These are phyloP conservation scores for Lineolata rhizophorae DNA, from an alignment of 495 filamentous ascomycete species.

Conservation along the genomic window DNA sequence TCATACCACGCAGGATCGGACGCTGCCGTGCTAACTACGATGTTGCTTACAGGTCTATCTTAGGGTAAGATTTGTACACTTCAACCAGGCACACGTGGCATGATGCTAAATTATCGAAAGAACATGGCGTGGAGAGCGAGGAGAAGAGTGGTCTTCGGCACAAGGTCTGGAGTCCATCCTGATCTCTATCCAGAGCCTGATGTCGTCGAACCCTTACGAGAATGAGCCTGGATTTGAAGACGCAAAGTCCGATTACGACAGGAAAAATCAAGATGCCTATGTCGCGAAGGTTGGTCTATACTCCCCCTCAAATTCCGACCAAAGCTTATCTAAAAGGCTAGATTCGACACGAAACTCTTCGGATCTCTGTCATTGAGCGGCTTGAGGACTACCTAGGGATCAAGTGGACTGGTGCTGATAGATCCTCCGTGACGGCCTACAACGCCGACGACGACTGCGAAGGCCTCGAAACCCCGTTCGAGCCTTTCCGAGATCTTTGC, in stretches of 20 bases:
- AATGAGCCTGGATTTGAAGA: conserved; percentile 90
- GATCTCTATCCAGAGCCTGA: conserved; percentile 87
- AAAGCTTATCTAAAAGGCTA: conserved; percentile 14
- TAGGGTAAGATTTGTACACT: conserved; percentile 46
- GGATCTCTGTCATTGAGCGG: conserved; percentile 67
- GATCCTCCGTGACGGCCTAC: conserved; percentile 17
- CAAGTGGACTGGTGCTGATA: conserved; percentile 22
- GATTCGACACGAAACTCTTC: conserved; percentile 82
- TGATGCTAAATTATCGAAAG: conserved; percentile 27
- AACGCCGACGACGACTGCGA: conserved; percentile 29
- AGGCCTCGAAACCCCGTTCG: conserved; percentile 32
- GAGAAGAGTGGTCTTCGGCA: conserved; percentile 89
- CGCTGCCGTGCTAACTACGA: background rate
- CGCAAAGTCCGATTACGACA: conserved; percentile 39
- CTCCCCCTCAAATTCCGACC: background rate
- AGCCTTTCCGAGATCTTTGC: conserved; percentile 73
- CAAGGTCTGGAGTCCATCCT: conserved; percentile 89
- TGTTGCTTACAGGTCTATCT: conserved; percentile 45
- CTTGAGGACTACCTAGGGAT: conserved; percentile 63
- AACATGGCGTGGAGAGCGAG: conserved; percentile 76
- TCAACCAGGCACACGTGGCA: conserved; percentile 1
- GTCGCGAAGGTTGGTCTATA: conserved; percentile 45
- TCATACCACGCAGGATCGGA: no score
- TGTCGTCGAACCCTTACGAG: conserved; percentile 86
- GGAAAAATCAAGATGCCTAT: conserved; percentile 60